phyloP scores from a whole-genome alignment of 2,329 filamentous ascomycete species.

The Aureobasidium lini region DNA sequence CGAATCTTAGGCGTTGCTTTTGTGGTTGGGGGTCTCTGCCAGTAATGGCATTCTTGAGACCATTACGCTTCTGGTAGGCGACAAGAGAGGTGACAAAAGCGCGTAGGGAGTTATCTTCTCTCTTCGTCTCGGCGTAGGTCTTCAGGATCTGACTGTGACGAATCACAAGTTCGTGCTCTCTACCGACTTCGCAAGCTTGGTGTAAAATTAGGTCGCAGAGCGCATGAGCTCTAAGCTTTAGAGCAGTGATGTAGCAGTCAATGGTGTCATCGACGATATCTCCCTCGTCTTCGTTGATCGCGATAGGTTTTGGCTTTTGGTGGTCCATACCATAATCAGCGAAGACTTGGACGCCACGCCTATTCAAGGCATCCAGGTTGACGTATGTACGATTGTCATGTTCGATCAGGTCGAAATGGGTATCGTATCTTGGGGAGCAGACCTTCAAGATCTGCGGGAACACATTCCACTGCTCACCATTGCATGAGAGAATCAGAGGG shows the following conservation, averaged over 20 bases:
- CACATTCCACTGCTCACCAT: not conserved
- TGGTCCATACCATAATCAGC: not conserved
- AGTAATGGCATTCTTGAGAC: not conserved
- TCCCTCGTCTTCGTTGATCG: not conserved
- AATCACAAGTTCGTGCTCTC: not conserved
- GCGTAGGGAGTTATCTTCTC: not conserved
- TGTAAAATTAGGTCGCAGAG: not conserved
- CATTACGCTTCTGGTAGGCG: not conserved
- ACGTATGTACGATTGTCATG: not conserved
- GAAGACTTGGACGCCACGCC: not conserved
- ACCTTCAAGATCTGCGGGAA: not conserved
- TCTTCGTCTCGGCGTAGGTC: not conserved
- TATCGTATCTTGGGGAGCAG: no score
- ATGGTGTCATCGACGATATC: not conserved
- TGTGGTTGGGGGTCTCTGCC: not conserved
- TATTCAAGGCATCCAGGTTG: not conserved
- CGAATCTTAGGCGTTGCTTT: not conserved
- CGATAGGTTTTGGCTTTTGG: not conserved
- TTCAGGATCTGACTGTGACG: not conserved
- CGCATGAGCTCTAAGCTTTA: not conserved
- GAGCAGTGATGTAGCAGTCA: not conserved
- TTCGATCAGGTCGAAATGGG: no score
- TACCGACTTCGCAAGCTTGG: not conserved
- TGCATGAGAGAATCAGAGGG: not conserved
- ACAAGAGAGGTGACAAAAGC: not conserved